Percentiles rank a stretch among this genome's conserved stretches.
Conservation (phyloP, 1,284 basidiomycete genomes). For the Cutaneotrichosporon cutaneum region DNA sequence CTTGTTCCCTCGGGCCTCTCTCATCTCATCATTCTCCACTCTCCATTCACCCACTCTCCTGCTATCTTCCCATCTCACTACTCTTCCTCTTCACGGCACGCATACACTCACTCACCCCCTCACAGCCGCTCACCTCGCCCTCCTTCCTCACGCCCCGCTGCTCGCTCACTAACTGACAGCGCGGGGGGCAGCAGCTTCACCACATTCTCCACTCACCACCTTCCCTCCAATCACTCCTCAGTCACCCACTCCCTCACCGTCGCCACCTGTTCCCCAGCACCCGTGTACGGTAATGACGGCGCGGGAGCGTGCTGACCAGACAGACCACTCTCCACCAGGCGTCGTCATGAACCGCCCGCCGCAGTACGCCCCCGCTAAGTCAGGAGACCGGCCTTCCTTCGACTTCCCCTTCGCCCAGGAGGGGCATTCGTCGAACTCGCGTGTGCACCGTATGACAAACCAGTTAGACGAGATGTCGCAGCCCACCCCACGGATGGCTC, state of each 20-base stretch:
- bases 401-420: constrained; percentile 3
- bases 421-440: not conserved
- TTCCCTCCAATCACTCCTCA: too few relatives aligned
- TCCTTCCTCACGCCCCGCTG: too few relatives aligned
- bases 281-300: too few relatives aligned
- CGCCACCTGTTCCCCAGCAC: not conserved
- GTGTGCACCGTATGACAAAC: not conserved
- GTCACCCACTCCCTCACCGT: not conserved
- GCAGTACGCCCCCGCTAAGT: not conserved
- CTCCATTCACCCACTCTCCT: not conserved
- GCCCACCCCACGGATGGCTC: not conserved
- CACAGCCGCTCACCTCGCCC: not conserved
- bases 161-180: too few relatives aligned
- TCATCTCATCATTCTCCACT: not conserved
- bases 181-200: too few relatives aligned
- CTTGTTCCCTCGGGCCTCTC: not conserved
- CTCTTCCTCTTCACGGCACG: not conserved
- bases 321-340: too few relatives aligned
- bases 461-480: not conserved
- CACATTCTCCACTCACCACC: too few relatives aligned
- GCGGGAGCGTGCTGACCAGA: too few relatives aligned
- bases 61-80: not conserved
- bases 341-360: not conserved
- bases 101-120: constrained; percentile 1
- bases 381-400: not conserved